Evolutionary conservation across 2,329 filamentous ascomycete species (phyloP), one percentile per base, ranked within the genome.

Genomic region (Cadophora sp.): DNA sequence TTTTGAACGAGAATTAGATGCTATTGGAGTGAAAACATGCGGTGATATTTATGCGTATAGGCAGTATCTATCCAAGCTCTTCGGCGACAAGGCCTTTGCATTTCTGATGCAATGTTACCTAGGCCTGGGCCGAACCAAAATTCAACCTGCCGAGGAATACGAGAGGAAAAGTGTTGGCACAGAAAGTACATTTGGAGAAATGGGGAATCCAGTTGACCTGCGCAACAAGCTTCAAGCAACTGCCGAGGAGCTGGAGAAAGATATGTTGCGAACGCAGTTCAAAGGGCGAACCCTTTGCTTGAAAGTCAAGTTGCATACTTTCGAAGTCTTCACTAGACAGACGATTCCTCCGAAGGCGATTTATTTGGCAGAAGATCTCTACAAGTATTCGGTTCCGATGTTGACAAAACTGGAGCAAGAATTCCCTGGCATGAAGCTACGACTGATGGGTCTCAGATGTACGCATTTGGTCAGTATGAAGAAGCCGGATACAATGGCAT

Each of bases 161-260:
- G 93, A 97, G 76, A 87, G 96, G 18, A 98, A 98, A 78, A 96
- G 93, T 71, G 91, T 98, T 0, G 95, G 96, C 20, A 97, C 94
- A 0, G 96, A 99, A 79, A 91, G 91, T 69, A 98, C 95, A 0
- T 99, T 99, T 74, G 83, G 86, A 47, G 94, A 97, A 59, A 88
- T 97, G 74, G 87, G 86, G 1, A 89, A 90, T 62, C 87, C 89
- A 16, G 78, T 80, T 0, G 86, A 90, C 66, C 82, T 98, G 3
- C 85, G 91, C 22, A 88, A 90, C 18, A 96, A 97, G 77, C 84
- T 99, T 6, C 85, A 88, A n/a, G 85, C 84, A 76, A 94, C 90
- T 1, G 93, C 96, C 0, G 89, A 94, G 69, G 94, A 97, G 70
- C 82, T 99, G 4, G 94, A 97, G 76, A 91, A 91, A 71, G 95